Percentiles rank a stretch among this genome's conserved stretches.
These are phyloP conservation scores for Globisporangium sylvaticum DNA, from an alignment of 352 stramenopile species.

Conservation along the genomic window DNA sequence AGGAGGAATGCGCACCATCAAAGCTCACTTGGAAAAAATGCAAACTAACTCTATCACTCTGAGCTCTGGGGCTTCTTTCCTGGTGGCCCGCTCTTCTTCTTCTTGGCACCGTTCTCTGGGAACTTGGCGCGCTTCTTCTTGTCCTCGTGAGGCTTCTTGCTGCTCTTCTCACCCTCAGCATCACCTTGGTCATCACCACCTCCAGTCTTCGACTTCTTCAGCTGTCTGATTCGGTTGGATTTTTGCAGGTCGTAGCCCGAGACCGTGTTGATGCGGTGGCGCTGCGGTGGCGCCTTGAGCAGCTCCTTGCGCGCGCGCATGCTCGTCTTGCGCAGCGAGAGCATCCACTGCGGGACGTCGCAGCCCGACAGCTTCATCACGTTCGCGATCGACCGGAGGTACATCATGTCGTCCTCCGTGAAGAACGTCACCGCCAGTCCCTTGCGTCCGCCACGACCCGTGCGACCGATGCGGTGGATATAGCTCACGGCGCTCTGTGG, in stretches of 20 bases:
- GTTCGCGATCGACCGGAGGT: conserved; percentile 96
- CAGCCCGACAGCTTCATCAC: conserved; percentile 98
- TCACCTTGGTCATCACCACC: not conserved
- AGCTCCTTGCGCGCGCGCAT: conserved; percentile 65
- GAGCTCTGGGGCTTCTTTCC: not conserved
- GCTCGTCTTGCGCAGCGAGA: conserved; percentile 91
- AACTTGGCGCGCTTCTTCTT: conserved; percentile 16
- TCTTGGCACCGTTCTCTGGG: conserved; percentile 2
- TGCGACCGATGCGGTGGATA: conserved; percentile 97
- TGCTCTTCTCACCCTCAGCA: not conserved
- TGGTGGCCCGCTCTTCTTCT: not conserved
- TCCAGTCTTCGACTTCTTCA: conserved; percentile 25
- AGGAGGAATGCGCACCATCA: not conserved
- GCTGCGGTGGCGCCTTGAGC: conserved; percentile 68
- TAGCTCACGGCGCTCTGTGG: conserved; percentile 93
- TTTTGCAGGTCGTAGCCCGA: conserved; percentile 88
- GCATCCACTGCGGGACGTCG: conserved; percentile 98
- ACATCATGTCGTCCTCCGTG: conserved; percentile 94
- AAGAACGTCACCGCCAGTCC: conserved; percentile 97
- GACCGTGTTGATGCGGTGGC: conserved; percentile 79
- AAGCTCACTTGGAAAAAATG: not conserved
- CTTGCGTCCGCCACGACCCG: conserved; percentile 89
- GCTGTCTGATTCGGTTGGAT: conserved; percentile 57
- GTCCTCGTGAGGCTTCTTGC: not conserved
- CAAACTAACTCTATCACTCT: not conserved